Evolutionary conservation across 495 filamentous ascomycete species (phyloP).

Genomic region (Trichocladium antarcticum): DNA sequence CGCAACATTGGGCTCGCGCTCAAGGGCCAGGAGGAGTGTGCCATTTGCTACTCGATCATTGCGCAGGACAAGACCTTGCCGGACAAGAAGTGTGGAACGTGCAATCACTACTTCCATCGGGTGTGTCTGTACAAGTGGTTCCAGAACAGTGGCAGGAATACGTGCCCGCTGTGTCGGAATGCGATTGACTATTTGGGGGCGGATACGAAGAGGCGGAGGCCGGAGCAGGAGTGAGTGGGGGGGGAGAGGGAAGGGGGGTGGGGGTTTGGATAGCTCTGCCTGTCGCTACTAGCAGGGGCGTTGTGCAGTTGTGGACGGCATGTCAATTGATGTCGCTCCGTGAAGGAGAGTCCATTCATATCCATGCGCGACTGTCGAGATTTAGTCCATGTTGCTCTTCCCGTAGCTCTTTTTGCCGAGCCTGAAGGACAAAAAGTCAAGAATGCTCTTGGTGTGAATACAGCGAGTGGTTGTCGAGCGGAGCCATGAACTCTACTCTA

Average conservation of each 20-base stretch:
- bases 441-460: too few species aligned
- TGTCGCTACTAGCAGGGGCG: too few species aligned
- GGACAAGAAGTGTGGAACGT: conserved; percentile 82
- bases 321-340: too few species aligned
- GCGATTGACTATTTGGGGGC: conserved; percentile 55
- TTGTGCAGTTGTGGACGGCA: too few species aligned
- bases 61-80: conserved; percentile 77
- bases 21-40: conserved; percentile 89
- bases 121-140: conserved; percentile 93
- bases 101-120: conserved; percentile 87
- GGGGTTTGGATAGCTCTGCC: too few species aligned
- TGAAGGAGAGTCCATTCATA: too few species aligned
- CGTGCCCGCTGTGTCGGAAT: conserved; percentile 82
- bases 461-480: too few species aligned
- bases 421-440: too few species aligned
- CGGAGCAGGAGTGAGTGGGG: conserved; percentile 13
- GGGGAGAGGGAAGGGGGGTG: not conserved
- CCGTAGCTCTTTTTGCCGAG: too few species aligned
- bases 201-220: conserved; percentile 17
- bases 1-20: conserved; percentile 74
- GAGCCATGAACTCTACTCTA: too few species aligned
- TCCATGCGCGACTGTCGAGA: too few species aligned
- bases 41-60: conserved; percentile 93
- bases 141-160: conserved; percentile 77
- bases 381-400: too few species aligned